Conservation (phyloP, 2,329 filamentous ascomycete species). For the Penicillium sp. region DNA sequence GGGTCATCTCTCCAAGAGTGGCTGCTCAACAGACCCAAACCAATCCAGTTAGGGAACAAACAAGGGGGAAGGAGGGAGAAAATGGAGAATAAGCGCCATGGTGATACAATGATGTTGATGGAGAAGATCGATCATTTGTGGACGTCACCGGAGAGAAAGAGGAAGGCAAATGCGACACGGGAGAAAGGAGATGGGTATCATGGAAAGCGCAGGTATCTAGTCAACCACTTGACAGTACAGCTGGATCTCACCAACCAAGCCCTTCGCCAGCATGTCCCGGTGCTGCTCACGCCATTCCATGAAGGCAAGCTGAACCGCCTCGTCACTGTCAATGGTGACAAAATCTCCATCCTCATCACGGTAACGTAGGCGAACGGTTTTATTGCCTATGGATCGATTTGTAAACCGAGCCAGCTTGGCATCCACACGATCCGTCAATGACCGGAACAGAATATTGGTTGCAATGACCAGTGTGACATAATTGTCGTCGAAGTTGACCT, state of each 20-base stretch:
- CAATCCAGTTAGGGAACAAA: slow-evolving; percentile 31
- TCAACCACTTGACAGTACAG: slow-evolving; percentile 70
- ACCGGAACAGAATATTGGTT: slow-evolving; percentile 92
- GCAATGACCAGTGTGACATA: slow-evolving; percentile 95
- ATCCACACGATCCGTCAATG: slow-evolving; percentile 91
- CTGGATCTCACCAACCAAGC: slow-evolving; percentile 85
- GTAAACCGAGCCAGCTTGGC: slow-evolving; percentile 89
- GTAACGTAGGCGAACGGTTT: slow-evolving; percentile 84
- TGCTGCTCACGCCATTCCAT: slow-evolving; percentile 86
- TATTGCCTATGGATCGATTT: slow-evolving; percentile 76
- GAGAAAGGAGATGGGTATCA: neutral
- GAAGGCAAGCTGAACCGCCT: slow-evolving; percentile 94
- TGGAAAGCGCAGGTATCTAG: slow-evolving; percentile 16
- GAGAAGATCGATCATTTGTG: slow-evolving; percentile 4
- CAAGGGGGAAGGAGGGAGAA: slow-evolving; percentile 19
- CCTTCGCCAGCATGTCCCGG: slow-evolving; percentile 59
- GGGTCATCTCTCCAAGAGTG: slow-evolving; percentile 15
- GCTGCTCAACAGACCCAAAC: slow-evolving; percentile 27
- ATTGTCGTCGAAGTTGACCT: slow-evolving; percentile 88
- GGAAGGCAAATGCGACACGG: slow-evolving; percentile 4
- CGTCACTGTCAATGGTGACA: slow-evolving; percentile 90
- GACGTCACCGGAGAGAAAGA: slow-evolving; percentile 5
- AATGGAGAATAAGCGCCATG: slow-evolving; percentile 26
- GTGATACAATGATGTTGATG: slow-evolving; percentile 19
- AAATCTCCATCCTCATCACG: slow-evolving; percentile 90